phyloP scores from a whole-genome alignment of 78 protist genomes.

The Planoprotostelium fungivorum region DNA sequence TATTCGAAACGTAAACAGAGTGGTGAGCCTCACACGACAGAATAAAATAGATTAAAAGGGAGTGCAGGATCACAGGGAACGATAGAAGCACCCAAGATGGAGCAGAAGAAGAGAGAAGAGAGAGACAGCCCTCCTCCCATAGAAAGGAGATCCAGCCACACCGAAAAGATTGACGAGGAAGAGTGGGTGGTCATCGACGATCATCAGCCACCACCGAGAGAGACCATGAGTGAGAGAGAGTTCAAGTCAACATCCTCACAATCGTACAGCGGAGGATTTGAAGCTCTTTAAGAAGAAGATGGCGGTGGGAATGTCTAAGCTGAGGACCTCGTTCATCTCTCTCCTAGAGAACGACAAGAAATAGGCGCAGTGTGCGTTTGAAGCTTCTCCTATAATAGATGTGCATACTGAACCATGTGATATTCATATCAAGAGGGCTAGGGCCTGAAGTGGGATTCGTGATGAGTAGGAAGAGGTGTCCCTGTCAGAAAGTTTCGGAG shows the following conservation, averaged over 20 bases:
- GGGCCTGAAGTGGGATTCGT: no score
- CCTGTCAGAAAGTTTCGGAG: no score
- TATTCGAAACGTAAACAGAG: background rate
- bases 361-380: no score
- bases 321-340: background rate
- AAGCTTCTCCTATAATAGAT: no score
- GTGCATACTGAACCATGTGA: no score
- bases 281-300: background rate
- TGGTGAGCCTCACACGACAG: background rate
- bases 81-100: background rate
- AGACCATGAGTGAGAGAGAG: background rate
- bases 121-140: no score
- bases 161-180: background rate
- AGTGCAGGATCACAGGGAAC: background rate
- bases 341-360: background rate
- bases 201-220: background rate
- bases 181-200: background rate
- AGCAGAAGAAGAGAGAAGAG: background rate
- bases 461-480: no score
- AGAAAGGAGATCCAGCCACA: background rate
- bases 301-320: background rate
- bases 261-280: background rate
- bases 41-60: background rate
- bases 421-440: no score
- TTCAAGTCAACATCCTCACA: background rate